Conservation (phyloP, 192 early-diverging fungal species). For the Ramicandelaber brevisporus region DNA sequence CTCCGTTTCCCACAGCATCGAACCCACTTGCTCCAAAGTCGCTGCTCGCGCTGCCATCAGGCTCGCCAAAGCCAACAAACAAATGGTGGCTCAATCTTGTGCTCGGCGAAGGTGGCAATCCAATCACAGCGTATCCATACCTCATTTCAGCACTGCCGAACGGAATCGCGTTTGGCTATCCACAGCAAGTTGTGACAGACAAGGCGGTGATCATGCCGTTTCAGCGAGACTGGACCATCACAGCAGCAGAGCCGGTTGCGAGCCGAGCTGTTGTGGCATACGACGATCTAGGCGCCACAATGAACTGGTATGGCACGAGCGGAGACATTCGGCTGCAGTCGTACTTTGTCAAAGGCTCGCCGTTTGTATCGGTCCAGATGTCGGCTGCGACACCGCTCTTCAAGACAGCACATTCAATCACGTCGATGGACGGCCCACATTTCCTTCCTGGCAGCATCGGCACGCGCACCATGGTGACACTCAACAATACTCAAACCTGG, state of each 20-base stretch:
- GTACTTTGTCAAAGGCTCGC: constrained; percentile 13
- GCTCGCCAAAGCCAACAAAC: constrained; percentile 13
- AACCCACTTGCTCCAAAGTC: too few relatives aligned
- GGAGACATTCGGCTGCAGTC: constrained; percentile 5
- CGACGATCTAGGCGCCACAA: constrained; percentile 11
- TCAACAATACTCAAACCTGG: constrained; percentile 14
- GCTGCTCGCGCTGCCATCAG: too few relatives aligned
- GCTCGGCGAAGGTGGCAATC: constrained; percentile 8
- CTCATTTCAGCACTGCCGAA: constrained; percentile 6
- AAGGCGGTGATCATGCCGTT: constrained; percentile 7
- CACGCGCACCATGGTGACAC: constrained; percentile 5
- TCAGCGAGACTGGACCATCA: constrained; percentile 12
- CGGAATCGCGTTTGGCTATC: constrained; percentile 6
- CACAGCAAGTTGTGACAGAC: constrained; percentile 3
- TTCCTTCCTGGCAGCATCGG: not conserved
- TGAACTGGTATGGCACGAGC: constrained; percentile 2
- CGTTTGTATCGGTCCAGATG: constrained; percentile 11
- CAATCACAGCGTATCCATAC: constrained; percentile 13
- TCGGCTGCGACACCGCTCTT: constrained; percentile 2
- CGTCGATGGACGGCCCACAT: not conserved
- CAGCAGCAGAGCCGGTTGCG: not conserved
- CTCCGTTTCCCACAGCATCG: too few relatives aligned
- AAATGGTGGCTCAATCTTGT: constrained; percentile 20
- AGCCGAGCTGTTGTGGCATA: constrained; percentile 4
- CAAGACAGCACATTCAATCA: constrained; percentile 11